These are phyloP conservation scores for Vitis hybrid DNA, from an alignment of 177 flowering plant genomes.

Conservation along the genomic window DNA sequence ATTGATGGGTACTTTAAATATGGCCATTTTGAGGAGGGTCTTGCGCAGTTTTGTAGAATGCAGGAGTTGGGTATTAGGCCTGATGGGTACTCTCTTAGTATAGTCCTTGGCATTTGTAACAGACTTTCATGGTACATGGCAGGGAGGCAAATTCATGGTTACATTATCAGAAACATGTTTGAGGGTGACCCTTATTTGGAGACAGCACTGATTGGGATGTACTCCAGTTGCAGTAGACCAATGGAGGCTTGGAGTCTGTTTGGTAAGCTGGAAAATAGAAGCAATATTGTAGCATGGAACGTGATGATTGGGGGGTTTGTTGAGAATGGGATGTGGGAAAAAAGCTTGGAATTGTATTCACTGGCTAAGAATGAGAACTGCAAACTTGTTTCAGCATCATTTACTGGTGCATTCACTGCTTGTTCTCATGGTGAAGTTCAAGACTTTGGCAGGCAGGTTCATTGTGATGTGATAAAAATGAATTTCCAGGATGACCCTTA, in stretches of 20 bases:
- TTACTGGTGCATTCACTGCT: constrained; percentile 44
- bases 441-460: constrained; percentile 46
- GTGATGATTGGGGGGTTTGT: constrained; percentile 54
- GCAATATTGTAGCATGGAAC: constrained; percentile 52
- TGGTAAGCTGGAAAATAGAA: constrained; percentile 32
- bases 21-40: constrained; percentile 36
- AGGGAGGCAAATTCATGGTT: constrained; percentile 63
- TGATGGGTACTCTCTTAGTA: constrained; percentile 54
- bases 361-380: constrained; percentile 31
- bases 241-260: constrained; percentile 42
- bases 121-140: constrained; percentile 10
- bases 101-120: constrained; percentile 38
- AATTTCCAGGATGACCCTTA: constrained; percentile 49
- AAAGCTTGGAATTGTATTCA: constrained; percentile 43
- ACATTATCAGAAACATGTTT: constrained; percentile 33
- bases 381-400: constrained; percentile 36
- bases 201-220: constrained; percentile 55
- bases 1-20: constrained; percentile 50
- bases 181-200: constrained; percentile 42
- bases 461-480: constrained; percentile 54
- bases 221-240: constrained; percentile 30
- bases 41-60: constrained; percentile 47
- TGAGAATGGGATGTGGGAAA: constrained; percentile 45
- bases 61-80: constrained; percentile 38
- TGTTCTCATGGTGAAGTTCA: constrained; percentile 36